Conservation (phyloP, 129 eudicot genomes). For the Lactuca saligna region DNA sequence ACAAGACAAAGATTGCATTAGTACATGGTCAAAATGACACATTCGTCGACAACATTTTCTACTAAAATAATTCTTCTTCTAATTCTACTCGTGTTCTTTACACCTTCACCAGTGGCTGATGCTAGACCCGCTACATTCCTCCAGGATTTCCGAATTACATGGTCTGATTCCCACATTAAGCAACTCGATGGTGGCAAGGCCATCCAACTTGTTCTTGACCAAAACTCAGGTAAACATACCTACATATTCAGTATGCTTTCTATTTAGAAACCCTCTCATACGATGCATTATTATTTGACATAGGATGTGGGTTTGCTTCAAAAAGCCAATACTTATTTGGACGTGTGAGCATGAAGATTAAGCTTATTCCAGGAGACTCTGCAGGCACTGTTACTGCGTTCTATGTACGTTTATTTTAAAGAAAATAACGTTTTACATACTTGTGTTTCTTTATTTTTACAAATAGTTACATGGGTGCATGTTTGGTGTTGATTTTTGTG, state of each 20-base stretch:
- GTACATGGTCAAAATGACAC: slow-evolving; percentile 25
- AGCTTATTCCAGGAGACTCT: slow-evolving; percentile 89
- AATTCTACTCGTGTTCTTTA: slow-evolving; percentile 20
- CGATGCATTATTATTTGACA: neutral
- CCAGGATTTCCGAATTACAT: slow-evolving; percentile 71
- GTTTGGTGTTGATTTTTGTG: neutral
- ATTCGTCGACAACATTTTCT: slow-evolving; percentile 1
- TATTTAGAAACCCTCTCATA: neutral
- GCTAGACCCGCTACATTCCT: slow-evolving; percentile 73
- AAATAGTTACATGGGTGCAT: neutral
- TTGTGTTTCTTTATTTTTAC: neutral
- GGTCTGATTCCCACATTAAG: slow-evolving; percentile 77
- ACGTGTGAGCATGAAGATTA: slow-evolving; percentile 86
- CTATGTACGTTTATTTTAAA: slow-evolving; percentile 42
- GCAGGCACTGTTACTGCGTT: slow-evolving; percentile 97
- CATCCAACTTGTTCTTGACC: slow-evolving; percentile 79
- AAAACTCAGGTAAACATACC: slow-evolving; percentile 52
- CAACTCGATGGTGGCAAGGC: slow-evolving; percentile 70
- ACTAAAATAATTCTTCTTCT: slow-evolving; percentile 26
- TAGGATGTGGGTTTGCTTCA: slow-evolving; percentile 79
- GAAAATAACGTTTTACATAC: neutral
- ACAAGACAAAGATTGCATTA: slow-evolving; percentile 18
- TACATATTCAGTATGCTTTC: neutral
- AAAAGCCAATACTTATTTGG: slow-evolving; percentile 68
- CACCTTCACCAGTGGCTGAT: slow-evolving; percentile 1